Conservation (phyloP, 306 rosid species). For the Vigna trinervia region DNA sequence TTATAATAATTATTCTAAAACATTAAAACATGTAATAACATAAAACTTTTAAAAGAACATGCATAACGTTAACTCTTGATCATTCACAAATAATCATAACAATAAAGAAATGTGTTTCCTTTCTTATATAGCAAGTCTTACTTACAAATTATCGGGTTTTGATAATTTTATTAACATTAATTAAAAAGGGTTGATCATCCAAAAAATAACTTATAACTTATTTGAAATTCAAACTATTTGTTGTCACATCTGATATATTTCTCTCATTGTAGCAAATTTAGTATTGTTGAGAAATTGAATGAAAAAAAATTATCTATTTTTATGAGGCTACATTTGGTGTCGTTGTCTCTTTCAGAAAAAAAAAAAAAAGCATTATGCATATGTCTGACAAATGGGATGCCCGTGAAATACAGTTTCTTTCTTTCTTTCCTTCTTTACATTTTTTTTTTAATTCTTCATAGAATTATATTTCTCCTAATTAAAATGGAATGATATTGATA, state of each 20-base stretch:
- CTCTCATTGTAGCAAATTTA: no score
- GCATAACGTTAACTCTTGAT: no score
- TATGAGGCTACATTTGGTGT: neutral
- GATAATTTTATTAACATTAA: neutral
- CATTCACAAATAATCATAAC: no score
- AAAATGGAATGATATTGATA: neutral
- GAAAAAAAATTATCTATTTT: neutral
- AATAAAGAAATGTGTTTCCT: no score
- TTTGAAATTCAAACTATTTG: neutral
- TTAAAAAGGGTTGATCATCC: neutral
- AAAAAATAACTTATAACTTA: neutral
- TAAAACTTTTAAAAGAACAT: no score
- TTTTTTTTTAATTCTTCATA: neutral
- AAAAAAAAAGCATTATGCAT: neutral
- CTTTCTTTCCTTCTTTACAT: neutral
- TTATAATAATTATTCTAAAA: neutral
- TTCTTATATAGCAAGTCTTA: neutral
- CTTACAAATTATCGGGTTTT: neutral
- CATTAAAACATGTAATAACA: neutral
- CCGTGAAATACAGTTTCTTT: slow-evolving; percentile 6
- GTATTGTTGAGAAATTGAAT: no score
- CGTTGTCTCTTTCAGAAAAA: slow-evolving; percentile 11
- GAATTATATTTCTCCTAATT: neutral
- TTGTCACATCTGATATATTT: no score
- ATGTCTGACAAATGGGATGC: neutral